Conservation (phyloP, 2,329 filamentous ascomycete genomes). For the Fusarium stilboides region DNA sequence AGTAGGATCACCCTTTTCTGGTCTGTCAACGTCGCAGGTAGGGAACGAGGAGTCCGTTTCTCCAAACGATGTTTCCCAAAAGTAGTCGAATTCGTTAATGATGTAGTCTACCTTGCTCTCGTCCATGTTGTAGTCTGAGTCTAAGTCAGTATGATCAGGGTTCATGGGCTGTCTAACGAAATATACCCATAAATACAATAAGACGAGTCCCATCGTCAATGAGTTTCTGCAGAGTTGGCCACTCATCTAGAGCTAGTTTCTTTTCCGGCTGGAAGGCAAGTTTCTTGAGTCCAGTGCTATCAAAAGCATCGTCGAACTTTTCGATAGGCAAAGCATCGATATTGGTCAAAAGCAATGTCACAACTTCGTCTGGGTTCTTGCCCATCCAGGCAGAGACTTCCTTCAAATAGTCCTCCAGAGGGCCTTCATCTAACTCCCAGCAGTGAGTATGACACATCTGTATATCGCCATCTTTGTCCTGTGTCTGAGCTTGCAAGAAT, state of each 20-base stretch:
- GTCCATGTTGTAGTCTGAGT: slow-evolving; percentile 71
- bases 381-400: slow-evolving; percentile 74
- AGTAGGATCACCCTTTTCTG: slow-evolving; percentile 54
- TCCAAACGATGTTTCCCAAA: slow-evolving; percentile 82
- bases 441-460: slow-evolving; percentile 78
- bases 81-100: slow-evolving; percentile 73
- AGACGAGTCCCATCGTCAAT: slow-evolving; percentile 75
- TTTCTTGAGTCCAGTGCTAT: slow-evolving; percentile 67
- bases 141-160: slow-evolving; percentile 30
- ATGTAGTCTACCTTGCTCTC: slow-evolving; percentile 71
- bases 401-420: slow-evolving; percentile 68
- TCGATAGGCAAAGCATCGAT: slow-evolving; percentile 69
- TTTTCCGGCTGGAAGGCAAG: slow-evolving; percentile 69
- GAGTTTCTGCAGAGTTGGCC: slow-evolving; percentile 80
- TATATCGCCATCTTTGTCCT: slow-evolving; percentile 65
- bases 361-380: slow-evolving; percentile 70
- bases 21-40: slow-evolving; percentile 76
- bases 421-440: slow-evolving; percentile 70
- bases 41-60: slow-evolving; percentile 72
- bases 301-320: slow-evolving; percentile 70
- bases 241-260: slow-evolving; percentile 61
- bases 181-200: slow-evolving; percentile 78
- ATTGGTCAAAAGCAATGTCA: slow-evolving; percentile 76
- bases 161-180: neutral
- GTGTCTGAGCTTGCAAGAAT: slow-evolving; percentile 76